Percentiles rank a stretch among this genome's conserved stretches.
phyloP scores from a whole-genome alignment of 164 flowering plant species.

The Aristolochia fimbriata region DNA sequence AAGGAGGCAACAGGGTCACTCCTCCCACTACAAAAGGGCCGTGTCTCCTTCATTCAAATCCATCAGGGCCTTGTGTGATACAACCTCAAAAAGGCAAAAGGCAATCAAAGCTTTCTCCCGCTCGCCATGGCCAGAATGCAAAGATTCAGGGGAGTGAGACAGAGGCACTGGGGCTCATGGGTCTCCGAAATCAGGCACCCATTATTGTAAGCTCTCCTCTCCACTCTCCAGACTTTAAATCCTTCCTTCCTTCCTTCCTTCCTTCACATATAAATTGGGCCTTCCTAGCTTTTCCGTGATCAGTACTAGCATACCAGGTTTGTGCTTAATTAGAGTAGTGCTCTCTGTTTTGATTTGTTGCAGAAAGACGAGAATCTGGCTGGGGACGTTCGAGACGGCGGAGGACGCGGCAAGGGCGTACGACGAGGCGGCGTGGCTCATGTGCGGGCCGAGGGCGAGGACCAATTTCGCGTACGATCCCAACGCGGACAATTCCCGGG shows the following conservation, averaged over 20 bases:
- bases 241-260: no score
- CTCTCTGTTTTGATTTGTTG: background rate
- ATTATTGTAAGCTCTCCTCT: conserved; percentile 10
- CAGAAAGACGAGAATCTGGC: conserved; percentile 21
- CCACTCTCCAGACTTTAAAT: background rate
- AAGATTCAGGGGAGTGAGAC: conserved; percentile 20
- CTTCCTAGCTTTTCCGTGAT: no score
- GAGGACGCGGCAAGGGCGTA: conserved; percentile 20
- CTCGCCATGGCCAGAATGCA: conserved; percentile 11
- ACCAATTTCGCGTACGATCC: conserved; percentile 17
- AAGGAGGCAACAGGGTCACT: background rate
- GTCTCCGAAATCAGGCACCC: conserved; percentile 23
- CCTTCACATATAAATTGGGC: no score
- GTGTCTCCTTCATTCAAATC: conserved; percentile 3
- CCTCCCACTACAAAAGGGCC: conserved; percentile 10
- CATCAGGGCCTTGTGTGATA: background rate
- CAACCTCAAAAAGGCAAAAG: background rate
- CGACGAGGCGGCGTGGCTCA: conserved; percentile 16
- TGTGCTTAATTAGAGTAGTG: no score
- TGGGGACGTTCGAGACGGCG: conserved; percentile 19
- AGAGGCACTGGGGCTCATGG: conserved; percentile 23
- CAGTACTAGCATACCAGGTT: no score
- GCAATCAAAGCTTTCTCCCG: background rate
- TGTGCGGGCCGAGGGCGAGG: conserved; percentile 13
- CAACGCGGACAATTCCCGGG: conserved; percentile 1